Conservation (phyloP, 2,329 filamentous ascomycete genomes). For the Xylariaceae sp. region DNA sequence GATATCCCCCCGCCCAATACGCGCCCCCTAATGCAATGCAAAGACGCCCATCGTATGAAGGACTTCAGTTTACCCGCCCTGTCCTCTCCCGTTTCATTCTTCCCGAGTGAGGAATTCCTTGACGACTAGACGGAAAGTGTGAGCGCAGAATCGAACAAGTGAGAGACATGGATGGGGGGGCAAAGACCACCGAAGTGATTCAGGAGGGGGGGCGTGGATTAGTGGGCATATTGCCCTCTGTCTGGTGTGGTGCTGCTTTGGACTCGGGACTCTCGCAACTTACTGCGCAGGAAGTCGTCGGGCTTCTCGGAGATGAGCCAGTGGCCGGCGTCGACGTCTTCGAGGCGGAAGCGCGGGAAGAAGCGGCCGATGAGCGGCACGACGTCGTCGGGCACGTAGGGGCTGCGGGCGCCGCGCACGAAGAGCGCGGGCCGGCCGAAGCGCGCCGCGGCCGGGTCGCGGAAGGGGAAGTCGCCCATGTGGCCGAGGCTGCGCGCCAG, state of each 20-base stretch:
- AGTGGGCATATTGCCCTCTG: too few relatives aligned
- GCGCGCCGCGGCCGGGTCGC: conserved; percentile 55
- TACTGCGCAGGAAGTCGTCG: conserved; percentile 67
- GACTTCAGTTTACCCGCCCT: too few relatives aligned
- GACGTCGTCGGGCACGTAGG: conserved; percentile 73
- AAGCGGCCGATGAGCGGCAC: conserved; percentile 74
- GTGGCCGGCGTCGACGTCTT: conserved; percentile 71
- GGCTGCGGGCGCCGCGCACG: conserved; percentile 67
- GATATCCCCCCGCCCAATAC: conserved; percentile 20
- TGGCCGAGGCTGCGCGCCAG: conserved; percentile 61
- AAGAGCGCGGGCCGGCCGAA: conserved; percentile 78
- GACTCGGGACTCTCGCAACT: too few relatives aligned
- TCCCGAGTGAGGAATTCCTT: too few relatives aligned
- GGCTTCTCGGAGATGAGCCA: conserved; percentile 90
- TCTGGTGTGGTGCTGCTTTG: too few relatives aligned
- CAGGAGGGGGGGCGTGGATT: too few relatives aligned
- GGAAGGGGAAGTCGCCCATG: conserved; percentile 86
- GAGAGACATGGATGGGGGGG: too few relatives aligned
- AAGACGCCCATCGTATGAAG: too few relatives aligned
- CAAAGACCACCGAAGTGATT: too few relatives aligned
- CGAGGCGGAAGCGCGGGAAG: conserved; percentile 69
- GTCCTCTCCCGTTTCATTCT: too few relatives aligned
- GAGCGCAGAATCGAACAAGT: too few relatives aligned
- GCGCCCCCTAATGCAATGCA: conserved; percentile 13
- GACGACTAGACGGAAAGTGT: too few relatives aligned